Conservation (phyloP, 2,329 filamentous ascomycete genomes). For the Magnaporthiopsis poae region DNA sequence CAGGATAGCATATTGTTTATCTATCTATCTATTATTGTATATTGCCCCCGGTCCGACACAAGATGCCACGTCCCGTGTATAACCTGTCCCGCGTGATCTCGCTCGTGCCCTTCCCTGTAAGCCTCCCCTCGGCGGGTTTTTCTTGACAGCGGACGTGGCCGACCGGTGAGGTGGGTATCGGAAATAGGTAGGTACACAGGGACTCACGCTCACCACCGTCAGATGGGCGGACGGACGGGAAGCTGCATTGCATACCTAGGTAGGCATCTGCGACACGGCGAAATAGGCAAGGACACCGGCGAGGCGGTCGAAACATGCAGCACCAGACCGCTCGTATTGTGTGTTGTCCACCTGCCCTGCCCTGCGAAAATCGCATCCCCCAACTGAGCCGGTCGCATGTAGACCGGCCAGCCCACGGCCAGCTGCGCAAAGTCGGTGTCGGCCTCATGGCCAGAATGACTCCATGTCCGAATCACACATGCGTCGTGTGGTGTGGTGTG, state of each 20-base stretch:
- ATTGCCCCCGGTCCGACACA: background rate
- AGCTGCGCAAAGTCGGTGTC: background rate
- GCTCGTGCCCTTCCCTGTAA: background rate
- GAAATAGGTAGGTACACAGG: background rate
- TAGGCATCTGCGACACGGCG: background rate
- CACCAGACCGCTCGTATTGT: background rate
- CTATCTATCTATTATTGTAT: background rate
- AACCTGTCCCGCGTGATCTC: background rate
- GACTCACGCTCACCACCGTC: background rate
- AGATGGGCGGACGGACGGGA: background rate
- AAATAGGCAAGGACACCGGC: background rate
- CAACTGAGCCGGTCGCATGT: background rate
- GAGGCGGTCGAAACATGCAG: background rate
- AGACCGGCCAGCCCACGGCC: background rate
- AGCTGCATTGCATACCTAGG: background rate
- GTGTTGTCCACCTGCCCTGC: background rate
- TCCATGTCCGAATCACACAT: background rate
- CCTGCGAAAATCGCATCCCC: background rate
- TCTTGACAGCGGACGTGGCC: background rate
- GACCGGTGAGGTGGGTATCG: background rate
- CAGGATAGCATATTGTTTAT: background rate
- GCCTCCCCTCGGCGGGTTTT: background rate
- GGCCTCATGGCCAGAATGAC: background rate
- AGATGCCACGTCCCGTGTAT: background rate
- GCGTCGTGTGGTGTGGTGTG: conserved; percentile 1